A percentile compares a stretch with the other conserved stretches of the same genome.
Conservation (phyloP, 129 eudicot species). For the Chrysanthemum seticuspe region DNA sequence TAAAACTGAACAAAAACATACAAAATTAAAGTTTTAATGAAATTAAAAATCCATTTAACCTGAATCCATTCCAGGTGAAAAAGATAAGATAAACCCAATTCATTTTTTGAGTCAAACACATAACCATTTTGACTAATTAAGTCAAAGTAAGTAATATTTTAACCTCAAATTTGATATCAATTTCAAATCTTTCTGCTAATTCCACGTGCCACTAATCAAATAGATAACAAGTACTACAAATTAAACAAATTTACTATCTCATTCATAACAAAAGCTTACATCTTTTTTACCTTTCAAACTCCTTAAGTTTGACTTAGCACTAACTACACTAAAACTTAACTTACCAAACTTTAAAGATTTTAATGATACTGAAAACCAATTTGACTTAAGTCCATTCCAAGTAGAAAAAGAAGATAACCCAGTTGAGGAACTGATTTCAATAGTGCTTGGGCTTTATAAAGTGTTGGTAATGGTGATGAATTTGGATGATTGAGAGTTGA, state of each 20-base stretch:
- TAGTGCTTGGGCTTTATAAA: conserved; percentile 26
- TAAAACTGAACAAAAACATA: no score
- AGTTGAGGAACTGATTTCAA: conserved; percentile 28
- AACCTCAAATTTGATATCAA: no score
- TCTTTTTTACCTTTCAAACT: not conserved
- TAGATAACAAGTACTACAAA: not conserved
- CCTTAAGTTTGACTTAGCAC: not conserved
- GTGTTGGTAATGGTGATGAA: conserved; percentile 28
- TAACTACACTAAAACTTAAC: not conserved
- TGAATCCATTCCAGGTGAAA: no score
- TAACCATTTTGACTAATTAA: no score
- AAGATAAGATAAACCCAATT: no score
- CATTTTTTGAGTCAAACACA: no score
- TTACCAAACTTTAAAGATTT: conserved; percentile 44
- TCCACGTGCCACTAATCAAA: no score
- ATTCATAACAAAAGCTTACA: not conserved
- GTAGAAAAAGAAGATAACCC: conserved; percentile 41
- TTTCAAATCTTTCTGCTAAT: not conserved
- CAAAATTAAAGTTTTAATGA: no score
- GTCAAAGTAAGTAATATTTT: no score
- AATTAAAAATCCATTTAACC: no score
- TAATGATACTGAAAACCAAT: conserved; percentile 43
- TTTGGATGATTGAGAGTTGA: conserved; percentile 1
- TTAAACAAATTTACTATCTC: not conserved
- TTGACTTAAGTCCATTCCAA: conserved; percentile 62